phyloP scores from a whole-genome alignment of 768 basidiomycete genomes.

The Russula dissimulans region DNA sequence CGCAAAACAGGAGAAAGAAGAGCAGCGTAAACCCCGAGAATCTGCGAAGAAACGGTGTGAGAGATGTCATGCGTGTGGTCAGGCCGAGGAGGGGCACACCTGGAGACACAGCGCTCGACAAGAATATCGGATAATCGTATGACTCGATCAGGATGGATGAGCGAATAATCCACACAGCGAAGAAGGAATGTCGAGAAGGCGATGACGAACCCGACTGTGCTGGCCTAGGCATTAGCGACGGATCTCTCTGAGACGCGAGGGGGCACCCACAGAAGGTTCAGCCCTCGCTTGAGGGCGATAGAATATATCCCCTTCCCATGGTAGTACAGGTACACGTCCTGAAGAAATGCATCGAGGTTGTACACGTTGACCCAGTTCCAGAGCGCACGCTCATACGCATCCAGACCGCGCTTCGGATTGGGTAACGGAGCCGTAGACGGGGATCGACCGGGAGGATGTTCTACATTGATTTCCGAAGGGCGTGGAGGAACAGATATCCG shows the following conservation, averaged over 20 bases:
- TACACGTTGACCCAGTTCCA: slow-evolving; percentile 99
- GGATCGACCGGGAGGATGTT: slow-evolving; percentile 23
- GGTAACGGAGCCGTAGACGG: slow-evolving; percentile 22
- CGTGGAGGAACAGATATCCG: slow-evolving; percentile 53
- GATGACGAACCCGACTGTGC: slow-evolving; percentile 96
- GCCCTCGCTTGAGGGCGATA: slow-evolving; percentile 79
- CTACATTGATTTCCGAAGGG: slow-evolving; percentile 52
- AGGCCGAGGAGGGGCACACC: slow-evolving; percentile 38
- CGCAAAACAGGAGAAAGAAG: slow-evolving; percentile 78
- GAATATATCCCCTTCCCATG: slow-evolving; percentile 95
- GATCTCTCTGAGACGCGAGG: slow-evolving; percentile 18
- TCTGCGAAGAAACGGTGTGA: slow-evolving; percentile 29
- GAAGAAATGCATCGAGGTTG: slow-evolving; percentile 90
- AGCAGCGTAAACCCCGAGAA: slow-evolving; percentile 78
- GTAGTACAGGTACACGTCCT: slow-evolving; percentile 94
- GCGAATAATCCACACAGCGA: slow-evolving; percentile 89
- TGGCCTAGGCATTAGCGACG: slow-evolving; percentile 31
- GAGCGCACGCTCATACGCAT: slow-evolving; percentile 81
- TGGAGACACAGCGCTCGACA: slow-evolving; percentile 73
- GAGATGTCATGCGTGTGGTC: neutral
- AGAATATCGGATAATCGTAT: slow-evolving; percentile 73
- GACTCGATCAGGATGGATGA: slow-evolving; percentile 56
- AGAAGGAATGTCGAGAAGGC: slow-evolving; percentile 95
- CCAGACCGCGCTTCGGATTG: slow-evolving; percentile 58
- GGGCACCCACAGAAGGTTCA: slow-evolving; percentile 85